phyloP scores from a whole-genome alignment of 306 rosid species.

The Delonix regia region DNA sequence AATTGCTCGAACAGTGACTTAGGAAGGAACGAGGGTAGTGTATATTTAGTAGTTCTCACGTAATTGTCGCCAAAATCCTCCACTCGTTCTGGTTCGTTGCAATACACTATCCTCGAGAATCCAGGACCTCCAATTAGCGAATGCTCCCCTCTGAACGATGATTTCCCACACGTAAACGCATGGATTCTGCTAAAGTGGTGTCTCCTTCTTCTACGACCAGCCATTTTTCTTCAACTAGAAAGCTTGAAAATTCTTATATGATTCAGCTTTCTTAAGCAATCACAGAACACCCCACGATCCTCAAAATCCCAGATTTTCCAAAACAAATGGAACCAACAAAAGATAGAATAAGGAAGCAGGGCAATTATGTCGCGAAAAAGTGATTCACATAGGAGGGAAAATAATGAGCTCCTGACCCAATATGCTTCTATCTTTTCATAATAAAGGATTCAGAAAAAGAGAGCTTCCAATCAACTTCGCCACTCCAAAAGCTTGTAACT shows the following conservation, averaged over 20 bases:
- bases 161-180: constrained; percentile 68
- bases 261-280: neutral
- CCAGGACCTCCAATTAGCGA: constrained; percentile 90
- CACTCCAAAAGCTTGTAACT: neutral
- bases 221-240: constrained; percentile 39
- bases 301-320: neutral
- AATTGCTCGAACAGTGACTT: constrained; percentile 91
- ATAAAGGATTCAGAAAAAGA: neutral
- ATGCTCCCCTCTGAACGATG: constrained; percentile 71
- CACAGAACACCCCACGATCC: too few relatives aligned
- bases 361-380: neutral
- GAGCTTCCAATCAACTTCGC: neutral
- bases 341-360: too few relatives aligned
- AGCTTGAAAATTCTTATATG: neutral
- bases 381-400: too few relatives aligned
- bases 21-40: constrained; percentile 72
- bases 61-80: constrained; percentile 65
- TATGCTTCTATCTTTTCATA: neutral
- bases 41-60: constrained; percentile 79
- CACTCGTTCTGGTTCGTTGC: constrained; percentile 57
- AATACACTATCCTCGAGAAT: constrained; percentile 71
- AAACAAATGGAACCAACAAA: neutral
- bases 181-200: constrained; percentile 75
- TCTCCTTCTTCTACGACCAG: constrained; percentile 55
- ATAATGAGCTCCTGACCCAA: too few relatives aligned